phyloP scores from a whole-genome alignment of 768 basidiomycete genomes.

The Asterophora parasitica region DNA sequence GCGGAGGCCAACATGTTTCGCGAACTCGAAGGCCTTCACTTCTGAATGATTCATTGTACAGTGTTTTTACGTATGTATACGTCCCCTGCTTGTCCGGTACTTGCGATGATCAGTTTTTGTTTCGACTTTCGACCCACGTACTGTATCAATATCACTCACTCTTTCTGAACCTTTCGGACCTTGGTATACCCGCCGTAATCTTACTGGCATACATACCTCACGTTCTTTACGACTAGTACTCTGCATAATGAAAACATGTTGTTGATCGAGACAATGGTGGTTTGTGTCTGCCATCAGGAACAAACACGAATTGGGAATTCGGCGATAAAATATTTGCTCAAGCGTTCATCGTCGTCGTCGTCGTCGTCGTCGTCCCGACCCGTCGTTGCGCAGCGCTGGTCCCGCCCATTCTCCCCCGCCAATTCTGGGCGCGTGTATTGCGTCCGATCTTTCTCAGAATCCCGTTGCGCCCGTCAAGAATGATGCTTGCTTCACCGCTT shows the following conservation, averaged over 20 bases:
- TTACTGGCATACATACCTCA: neutral
- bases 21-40: constrained; percentile 3
- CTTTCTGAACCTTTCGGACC: neutral
- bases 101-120: neutral
- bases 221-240: neutral
- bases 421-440: constrained; percentile 8
- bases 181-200: neutral
- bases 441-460: neutral
- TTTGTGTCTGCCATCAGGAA: constrained; percentile 11
- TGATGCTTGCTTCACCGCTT: constrained; percentile 68
- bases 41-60: constrained; percentile 3
- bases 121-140: neutral
- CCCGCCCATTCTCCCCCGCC: constrained; percentile 1
- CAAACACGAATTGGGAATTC: constrained; percentile 9
- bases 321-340: constrained; percentile 13
- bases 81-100: constrained; percentile 4
- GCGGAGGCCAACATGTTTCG: neutral
- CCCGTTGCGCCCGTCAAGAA: constrained; percentile 12
- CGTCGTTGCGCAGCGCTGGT: neutral
- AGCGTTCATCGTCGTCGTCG: neutral
- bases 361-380: neutral
- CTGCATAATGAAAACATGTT: neutral
- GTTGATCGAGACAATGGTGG: neutral
- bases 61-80: neutral
- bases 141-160: constrained; percentile 8